Evolutionary conservation across 1,139 yeast species (phyloP).

Genomic region (Hansenula lynferdii): DNA sequence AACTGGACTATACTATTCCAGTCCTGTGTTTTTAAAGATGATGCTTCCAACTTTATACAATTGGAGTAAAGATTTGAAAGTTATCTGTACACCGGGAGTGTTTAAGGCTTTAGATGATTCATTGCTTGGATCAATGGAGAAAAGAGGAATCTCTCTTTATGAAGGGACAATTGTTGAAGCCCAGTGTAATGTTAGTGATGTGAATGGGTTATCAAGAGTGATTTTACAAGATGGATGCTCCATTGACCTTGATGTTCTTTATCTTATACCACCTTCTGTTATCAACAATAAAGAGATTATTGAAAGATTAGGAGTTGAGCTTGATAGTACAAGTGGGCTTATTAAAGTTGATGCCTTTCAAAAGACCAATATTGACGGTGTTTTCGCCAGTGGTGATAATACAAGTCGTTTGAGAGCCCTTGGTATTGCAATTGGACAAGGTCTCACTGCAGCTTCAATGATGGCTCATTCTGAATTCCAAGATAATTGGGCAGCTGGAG

Average conservation of each 20-base stretch:
- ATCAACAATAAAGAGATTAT: constrained; percentile 2
- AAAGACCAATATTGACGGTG: constrained; percentile 3
- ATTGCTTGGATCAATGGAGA: background rate
- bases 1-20: constrained; percentile 1
- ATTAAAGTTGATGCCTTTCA: constrained; percentile 3
- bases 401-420: too few relatives aligned
- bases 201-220: constrained; percentile 1
- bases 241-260: constrained; percentile 4
- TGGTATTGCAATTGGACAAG: too few relatives aligned
- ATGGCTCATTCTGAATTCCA: too few relatives aligned
- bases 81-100: background rate
- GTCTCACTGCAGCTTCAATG: too few relatives aligned
- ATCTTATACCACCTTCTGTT: constrained; percentile 2
- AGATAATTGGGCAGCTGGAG: too few relatives aligned
- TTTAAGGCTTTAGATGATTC: background rate
- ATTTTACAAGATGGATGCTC: background rate
- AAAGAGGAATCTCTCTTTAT: background rate
- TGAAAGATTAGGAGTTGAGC: constrained; percentile 3
- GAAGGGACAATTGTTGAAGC: background rate
- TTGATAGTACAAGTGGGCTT: constrained; percentile 1
- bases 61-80: constrained; percentile 5
- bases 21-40: background rate
- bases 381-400: constrained; percentile 7
- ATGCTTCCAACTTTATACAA: constrained; percentile 3
- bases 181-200: background rate